Base-by-base conservation (phyloP, 805 yeast genomes). In the Jamesozyma hellenica region DNA sequence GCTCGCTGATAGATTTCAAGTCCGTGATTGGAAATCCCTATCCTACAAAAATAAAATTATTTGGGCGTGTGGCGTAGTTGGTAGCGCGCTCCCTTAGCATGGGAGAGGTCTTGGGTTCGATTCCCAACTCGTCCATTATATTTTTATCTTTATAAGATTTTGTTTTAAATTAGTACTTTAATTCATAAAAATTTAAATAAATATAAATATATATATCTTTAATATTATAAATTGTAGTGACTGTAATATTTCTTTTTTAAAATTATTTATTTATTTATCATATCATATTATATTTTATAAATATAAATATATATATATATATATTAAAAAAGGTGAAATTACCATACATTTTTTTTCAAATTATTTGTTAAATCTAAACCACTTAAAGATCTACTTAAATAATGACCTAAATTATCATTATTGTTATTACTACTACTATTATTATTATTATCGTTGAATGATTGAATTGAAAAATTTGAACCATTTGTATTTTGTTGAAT, bases 31-130 rank as follows among this genome's bases (percentile, higher is more conserved):
- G n/a, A n/a, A n/a, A n/a, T n/a, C n/a, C n/a, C n/a, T n/a, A n/a
- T n/a, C n/a, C n/a, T n/a, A n/a, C 23, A 21, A 21, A 21, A 21
- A 27, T 27, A 30, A 8, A 30, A 15, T 8, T 8, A 30, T n/a
- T 15, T 38, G 81, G 81, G 82, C 80, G 77, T 75, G 80, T 76
- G 82, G 82, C 81, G 82, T 72, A 76, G 82, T 76, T 74, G 81
- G 82, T 76, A 76, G 81, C 81, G 81, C 81, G 81, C 72, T 73
- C 77, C 75, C 81, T 75, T 75, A 74, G 80, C 80, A 75, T 75
- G 81, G 74, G 78, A 74, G 74, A 75, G 81, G 82, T 76, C 81
- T 74, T 75, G 75, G 81, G 82, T 75, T 75, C 82, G 77, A 75
- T 71, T 75, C 82, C 80, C 74, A 75, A 72, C 80, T 75, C 77